A percentile compares a stretch with the other conserved stretches of the same genome.
Conservation (phyloP, 495 filamentous ascomycete species). For the Ascobolus immersus region DNA sequence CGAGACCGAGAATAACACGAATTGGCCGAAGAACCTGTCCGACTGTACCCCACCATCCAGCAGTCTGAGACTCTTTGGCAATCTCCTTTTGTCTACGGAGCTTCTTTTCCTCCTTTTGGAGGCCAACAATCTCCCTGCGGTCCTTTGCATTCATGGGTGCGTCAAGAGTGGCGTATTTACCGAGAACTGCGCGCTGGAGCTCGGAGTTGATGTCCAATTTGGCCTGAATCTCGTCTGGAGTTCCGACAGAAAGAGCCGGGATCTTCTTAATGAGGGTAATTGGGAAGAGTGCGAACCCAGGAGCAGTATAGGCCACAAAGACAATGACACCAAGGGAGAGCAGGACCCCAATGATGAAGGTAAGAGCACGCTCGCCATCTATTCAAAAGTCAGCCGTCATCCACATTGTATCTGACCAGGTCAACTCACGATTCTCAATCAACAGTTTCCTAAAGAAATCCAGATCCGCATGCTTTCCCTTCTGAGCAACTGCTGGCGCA, state of each 20-base stretch:
- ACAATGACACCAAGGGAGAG: slow-evolving; percentile 62
- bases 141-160: slow-evolving; percentile 72
- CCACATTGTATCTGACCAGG: slow-evolving; percentile 1
- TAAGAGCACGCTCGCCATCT: slow-evolving; percentile 77
- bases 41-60: background rate
- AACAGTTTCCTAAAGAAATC: slow-evolving; percentile 79
- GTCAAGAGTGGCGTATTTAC: slow-evolving; percentile 55
- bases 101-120: background rate
- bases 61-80: no score
- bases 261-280: slow-evolving; percentile 74
- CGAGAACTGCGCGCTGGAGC: slow-evolving; percentile 55
- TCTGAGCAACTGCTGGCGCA: slow-evolving; percentile 43
- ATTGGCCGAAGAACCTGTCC: slow-evolving; percentile 42
- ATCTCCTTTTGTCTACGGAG: no score
- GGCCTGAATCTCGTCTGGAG: slow-evolving; percentile 45
- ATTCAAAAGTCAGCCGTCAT: slow-evolving; percentile 2
- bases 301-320: slow-evolving; percentile 68
- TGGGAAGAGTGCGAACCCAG: slow-evolving; percentile 70
- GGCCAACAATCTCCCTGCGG: slow-evolving; percentile 71
- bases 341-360: slow-evolving; percentile 64
- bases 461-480: slow-evolving; percentile 38
- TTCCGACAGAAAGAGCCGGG: slow-evolving; percentile 52
- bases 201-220: slow-evolving; percentile 71
- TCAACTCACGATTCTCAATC: slow-evolving; percentile 44
- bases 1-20: slow-evolving; percentile 59